Conservation (phyloP, 306 rosid species). For the Quercus gilva region DNA sequence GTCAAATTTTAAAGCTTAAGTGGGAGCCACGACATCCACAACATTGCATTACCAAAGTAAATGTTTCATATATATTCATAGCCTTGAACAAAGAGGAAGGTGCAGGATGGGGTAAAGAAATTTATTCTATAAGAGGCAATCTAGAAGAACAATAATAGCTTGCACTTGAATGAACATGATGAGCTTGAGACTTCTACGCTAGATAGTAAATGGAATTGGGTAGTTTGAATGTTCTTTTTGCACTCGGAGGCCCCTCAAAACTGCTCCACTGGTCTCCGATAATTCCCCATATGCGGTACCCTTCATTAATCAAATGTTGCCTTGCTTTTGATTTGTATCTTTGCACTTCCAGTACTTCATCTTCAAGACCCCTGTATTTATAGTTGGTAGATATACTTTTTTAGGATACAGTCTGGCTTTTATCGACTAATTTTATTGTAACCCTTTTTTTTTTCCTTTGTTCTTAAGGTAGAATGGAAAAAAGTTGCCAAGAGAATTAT, state of each 20-base stretch:
- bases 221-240: slow-evolving; percentile 59
- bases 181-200: slow-evolving; percentile 10
- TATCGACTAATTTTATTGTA: too few species aligned
- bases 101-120: neutral
- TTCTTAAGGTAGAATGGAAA: too few species aligned
- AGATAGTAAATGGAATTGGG: slow-evolving; percentile 58
- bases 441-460: too few species aligned
- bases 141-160: neutral
- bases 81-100: neutral
- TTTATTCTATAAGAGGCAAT: neutral
- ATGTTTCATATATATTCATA: neutral
- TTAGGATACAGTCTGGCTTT: too few species aligned
- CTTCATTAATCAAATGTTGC: slow-evolving; percentile 40
- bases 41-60: neutral
- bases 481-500: too few species aligned
- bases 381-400: neutral
- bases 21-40: neutral
- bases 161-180: neutral
- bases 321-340: slow-evolving; percentile 43
- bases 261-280: slow-evolving; percentile 72
- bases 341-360: slow-evolving; percentile 48
- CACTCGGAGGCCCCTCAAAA: slow-evolving; percentile 53
- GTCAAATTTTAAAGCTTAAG: neutral
- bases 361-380: slow-evolving; percentile 49
- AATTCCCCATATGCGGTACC: slow-evolving; percentile 67